phyloP scores from a whole-genome alignment of 345 rosid genomes.

The Rhodamnia argentea region DNA sequence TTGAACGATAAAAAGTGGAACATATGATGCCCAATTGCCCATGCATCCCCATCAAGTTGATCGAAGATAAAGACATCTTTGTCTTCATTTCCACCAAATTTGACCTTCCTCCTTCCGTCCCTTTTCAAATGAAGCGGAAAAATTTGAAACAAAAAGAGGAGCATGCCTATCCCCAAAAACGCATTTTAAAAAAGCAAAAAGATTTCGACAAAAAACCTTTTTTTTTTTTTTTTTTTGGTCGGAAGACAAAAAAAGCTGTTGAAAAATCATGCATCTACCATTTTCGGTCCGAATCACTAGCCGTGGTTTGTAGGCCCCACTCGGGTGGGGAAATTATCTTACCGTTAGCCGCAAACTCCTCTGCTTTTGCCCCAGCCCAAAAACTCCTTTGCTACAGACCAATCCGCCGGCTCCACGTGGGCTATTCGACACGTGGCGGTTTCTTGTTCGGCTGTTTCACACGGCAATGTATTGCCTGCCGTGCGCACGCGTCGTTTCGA shows the following conservation, averaged over 20 bases:
- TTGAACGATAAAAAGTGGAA: background rate
- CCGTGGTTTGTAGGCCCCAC: background rate
- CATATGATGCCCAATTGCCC: background rate
- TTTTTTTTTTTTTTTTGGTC: too few species aligned
- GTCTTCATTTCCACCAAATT: background rate
- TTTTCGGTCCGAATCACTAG: background rate
- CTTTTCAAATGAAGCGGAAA: background rate
- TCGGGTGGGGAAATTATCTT: background rate
- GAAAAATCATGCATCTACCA: background rate
- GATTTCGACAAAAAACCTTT: background rate
- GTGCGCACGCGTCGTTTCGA: constrained; percentile 1
- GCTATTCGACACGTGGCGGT: background rate
- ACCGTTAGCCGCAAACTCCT: background rate
- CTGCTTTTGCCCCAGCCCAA: background rate
- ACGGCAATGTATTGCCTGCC: background rate
- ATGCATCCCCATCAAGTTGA: background rate
- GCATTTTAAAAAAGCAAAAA: background rate
- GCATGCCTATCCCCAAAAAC: background rate
- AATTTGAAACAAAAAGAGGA: background rate
- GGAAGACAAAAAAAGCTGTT: too few species aligned
- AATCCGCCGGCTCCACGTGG: background rate
- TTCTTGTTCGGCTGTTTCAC: background rate
- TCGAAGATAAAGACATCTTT: background rate
- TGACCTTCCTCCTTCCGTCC: background rate
- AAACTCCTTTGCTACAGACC: background rate